Evolutionary conservation across 176 grass and related monocot genomes (phyloP), one percentile per base, ranked within the genome.

Genomic region (Raddia guianensis): DNA sequence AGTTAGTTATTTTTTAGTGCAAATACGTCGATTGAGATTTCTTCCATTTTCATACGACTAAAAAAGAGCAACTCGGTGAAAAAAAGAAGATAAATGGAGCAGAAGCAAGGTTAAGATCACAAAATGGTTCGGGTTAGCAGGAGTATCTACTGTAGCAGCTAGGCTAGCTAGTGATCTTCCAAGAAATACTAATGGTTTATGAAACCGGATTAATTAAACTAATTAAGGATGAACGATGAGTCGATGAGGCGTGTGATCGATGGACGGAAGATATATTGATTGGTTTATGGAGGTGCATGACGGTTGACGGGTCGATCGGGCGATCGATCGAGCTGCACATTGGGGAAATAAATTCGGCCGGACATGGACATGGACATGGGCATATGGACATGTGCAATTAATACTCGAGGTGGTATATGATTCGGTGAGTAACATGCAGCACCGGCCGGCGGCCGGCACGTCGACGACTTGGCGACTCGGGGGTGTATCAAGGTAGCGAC

Each of bases 101-200:
- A 40, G 37, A 40, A 40, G 27, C 27, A 27, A 27, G 27, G 27
- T 27, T 27, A 27, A 27, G 27, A 27, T 27, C 27, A 27, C 27
- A 27, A 27, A 27, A 27, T 27, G 27, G 27, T 27, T 27, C 27
- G 27, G 27, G 27, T 27, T 27, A 27, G 27, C 27, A 27, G 27
- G 27, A 27, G 27, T 27, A 27, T 27, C 27, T 27, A 27, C 27
- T 27, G 0, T 27, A 27, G 27, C 27, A 27, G 27, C 27, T 27
- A 27, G 27, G 27, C 12, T 44, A 5, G 14, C 7, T 2, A 1
- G 5, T 52, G 69, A 84, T 16, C 63, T 88, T 75, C 86, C 69
- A 69, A 80, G 86, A 88, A 88, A 62, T 12, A 34, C 33, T 62
- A 20, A 57, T 58, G 50, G 37, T 80, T 68, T 63, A 44, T 37